Evolutionary conservation across 352 stramenopile species (phyloP).

Genomic region (Globisporangium lucens): DNA sequence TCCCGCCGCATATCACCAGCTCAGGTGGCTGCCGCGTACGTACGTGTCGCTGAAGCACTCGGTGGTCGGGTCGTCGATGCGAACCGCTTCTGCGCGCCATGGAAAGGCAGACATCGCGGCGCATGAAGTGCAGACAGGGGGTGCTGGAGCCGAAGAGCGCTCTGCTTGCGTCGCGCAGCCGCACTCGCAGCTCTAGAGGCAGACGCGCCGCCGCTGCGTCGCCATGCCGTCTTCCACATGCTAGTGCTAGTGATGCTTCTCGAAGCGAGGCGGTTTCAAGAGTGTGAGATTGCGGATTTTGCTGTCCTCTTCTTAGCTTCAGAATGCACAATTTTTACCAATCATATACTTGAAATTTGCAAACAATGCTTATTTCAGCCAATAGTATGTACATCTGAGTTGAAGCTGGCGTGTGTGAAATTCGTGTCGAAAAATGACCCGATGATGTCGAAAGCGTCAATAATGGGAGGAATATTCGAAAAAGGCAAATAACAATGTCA

Average conservation of each 20-base stretch:
- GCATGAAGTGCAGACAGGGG: background rate
- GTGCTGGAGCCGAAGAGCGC: background rate
- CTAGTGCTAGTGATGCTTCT: constrained; percentile 1
- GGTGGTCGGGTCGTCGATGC: constrained; percentile 1
- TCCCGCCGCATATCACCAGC: background rate
- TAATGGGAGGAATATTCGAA: no score
- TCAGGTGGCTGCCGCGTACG: background rate
- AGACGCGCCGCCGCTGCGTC: background rate
- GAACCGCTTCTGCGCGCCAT: constrained; percentile 1
- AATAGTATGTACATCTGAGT: background rate
- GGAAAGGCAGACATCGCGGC: background rate
- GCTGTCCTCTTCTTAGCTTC: background rate
- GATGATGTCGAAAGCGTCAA: no score
- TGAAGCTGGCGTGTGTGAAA: background rate
- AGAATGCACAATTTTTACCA: background rate
- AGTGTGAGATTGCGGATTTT: background rate
- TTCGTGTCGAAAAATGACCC: background rate
- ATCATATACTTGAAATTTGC: background rate
- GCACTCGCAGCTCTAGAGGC: background rate
- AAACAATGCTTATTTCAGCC: background rate
- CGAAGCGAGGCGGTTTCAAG: constrained; percentile 5
- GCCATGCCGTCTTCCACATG: constrained; percentile 16
- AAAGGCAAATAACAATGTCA: no score
- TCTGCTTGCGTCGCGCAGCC: background rate
- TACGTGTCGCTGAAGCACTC: constrained; percentile 7